phyloP scores from a whole-genome alignment of 345 rosid species.

The Physaria fendleri region DNA sequence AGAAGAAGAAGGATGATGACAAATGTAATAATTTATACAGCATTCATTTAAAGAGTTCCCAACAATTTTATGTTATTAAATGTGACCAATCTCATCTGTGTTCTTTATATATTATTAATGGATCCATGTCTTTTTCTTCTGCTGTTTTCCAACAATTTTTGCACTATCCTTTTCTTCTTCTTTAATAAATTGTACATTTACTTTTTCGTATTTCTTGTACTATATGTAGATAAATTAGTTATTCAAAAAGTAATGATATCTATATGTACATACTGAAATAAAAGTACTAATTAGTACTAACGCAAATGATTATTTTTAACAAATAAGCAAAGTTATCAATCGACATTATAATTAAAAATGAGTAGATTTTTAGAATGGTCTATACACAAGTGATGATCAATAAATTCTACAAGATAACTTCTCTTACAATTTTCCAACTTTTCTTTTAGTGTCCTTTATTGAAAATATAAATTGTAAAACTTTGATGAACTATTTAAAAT shows the following conservation, averaged over 20 bases:
- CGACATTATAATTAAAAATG: conserved; percentile 14
- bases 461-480: background rate
- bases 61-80: conserved; percentile 25
- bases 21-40: conserved; percentile 14
- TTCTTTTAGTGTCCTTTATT: background rate
- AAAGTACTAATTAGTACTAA: conserved; percentile 5
- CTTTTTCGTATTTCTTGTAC: conserved; percentile 3
- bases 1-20: background rate
- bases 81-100: conserved; percentile 21
- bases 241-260: background rate
- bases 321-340: background rate
- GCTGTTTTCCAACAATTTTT: conserved; percentile 18
- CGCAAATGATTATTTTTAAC: conserved; percentile 9
- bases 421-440: conserved; percentile 21
- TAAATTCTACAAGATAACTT: background rate
- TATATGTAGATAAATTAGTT: background rate
- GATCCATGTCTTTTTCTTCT: conserved; percentile 4
- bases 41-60: conserved; percentile 20
- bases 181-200: conserved; percentile 2
- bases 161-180: conserved; percentile 23
- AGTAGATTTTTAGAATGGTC: conserved; percentile 8
- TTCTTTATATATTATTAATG: background rate
- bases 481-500: background rate
- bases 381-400: conserved; percentile 14
- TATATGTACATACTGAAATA: background rate